These are phyloP conservation scores for Pezicula carpinea DNA, from an alignment of 2,329 filamentous ascomycete species.

Conservation along the genomic window DNA sequence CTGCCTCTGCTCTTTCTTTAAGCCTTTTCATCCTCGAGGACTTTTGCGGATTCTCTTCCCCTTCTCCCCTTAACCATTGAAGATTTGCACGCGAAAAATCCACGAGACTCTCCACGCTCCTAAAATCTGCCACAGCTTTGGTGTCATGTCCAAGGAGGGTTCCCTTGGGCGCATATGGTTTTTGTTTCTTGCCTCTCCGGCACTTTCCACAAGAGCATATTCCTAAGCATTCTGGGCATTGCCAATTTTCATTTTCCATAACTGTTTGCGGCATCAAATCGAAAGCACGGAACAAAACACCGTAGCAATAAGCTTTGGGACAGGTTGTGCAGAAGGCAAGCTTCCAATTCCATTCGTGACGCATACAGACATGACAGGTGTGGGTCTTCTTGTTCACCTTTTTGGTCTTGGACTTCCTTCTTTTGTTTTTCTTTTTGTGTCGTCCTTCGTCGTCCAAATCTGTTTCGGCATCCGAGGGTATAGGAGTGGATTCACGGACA, in stretches of 20 bases:
- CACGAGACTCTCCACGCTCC: slow-evolving; percentile 85
- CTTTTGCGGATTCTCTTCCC: slow-evolving; percentile 41
- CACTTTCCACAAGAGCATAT: slow-evolving; percentile 87
- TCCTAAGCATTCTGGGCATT: slow-evolving; percentile 79
- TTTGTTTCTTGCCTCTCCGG: slow-evolving; percentile 58
- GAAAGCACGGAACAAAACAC: slow-evolving; percentile 86
- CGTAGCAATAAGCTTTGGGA: slow-evolving; percentile 79
- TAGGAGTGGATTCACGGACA: slow-evolving; percentile 23
- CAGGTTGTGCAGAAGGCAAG: slow-evolving; percentile 79
- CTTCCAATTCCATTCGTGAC: slow-evolving; percentile 78
- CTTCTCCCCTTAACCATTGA: slow-evolving; percentile 66
- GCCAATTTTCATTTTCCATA: slow-evolving; percentile 78
- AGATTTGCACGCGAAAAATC: slow-evolving; percentile 89
- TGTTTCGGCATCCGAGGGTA: slow-evolving; percentile 44
- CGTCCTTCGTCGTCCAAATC: slow-evolving; percentile 62
- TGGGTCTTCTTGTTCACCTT: slow-evolving; percentile 41
- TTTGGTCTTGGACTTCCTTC: slow-evolving; percentile 42
- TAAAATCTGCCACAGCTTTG: slow-evolving; percentile 79
- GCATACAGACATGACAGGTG: slow-evolving; percentile 78
- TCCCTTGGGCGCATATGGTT: slow-evolving; percentile 79
- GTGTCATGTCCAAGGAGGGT: slow-evolving; percentile 91
- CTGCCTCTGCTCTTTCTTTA: slow-evolving; percentile 27
- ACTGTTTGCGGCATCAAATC: slow-evolving; percentile 81
- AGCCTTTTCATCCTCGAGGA: slow-evolving; percentile 30
- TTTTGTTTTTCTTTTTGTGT: slow-evolving; percentile 58